phyloP scores from a whole-genome alignment of 2,329 filamentous ascomycete genomes.

The Aspergillus thermomutatus region DNA sequence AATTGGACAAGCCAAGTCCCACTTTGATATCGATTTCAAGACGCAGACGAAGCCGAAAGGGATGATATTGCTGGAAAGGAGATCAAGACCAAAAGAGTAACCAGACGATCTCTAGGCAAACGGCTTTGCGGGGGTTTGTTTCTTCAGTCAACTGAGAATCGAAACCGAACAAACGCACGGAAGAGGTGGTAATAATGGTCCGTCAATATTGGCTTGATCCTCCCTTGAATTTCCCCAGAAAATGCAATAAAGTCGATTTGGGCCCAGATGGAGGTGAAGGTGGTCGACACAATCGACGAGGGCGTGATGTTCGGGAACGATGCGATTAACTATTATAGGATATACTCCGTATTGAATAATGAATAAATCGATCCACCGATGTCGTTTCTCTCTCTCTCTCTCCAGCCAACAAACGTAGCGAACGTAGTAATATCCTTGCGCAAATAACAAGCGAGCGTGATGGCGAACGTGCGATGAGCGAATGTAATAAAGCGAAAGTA shows the following conservation, averaged over 20 bases:
- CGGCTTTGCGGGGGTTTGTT: constrained; percentile 4
- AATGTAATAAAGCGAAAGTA: constrained; percentile 20
- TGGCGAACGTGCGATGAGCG: constrained; percentile 36
- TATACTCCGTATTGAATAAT: constrained; percentile 9
- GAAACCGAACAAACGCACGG: constrained; percentile 16
- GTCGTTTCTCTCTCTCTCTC: constrained; percentile 10
- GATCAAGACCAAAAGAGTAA: background rate
- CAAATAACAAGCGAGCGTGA: constrained; percentile 36
- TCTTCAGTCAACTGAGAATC: constrained; percentile 10
- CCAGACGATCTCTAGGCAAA: constrained; percentile 14
- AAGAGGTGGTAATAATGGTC: constrained; percentile 6
- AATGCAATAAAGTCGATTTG: background rate
- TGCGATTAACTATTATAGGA: constrained; percentile 16
- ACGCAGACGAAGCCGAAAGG: background rate
- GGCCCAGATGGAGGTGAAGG: constrained; percentile 10
- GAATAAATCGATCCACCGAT: background rate
- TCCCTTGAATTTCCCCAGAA: background rate
- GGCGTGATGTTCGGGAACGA: constrained; percentile 9
- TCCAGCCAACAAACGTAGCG: constrained; percentile 33
- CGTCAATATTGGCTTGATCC: constrained; percentile 2
- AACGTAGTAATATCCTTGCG: constrained; percentile 34
- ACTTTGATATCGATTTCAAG: constrained; percentile 4
- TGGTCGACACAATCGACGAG: constrained; percentile 19
- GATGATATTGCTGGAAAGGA: constrained; percentile 3
- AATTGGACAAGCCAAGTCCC: constrained; percentile 12